Conservation (phyloP, 768 basidiomycete species). For the Coprinopsis marcescibilis region DNA sequence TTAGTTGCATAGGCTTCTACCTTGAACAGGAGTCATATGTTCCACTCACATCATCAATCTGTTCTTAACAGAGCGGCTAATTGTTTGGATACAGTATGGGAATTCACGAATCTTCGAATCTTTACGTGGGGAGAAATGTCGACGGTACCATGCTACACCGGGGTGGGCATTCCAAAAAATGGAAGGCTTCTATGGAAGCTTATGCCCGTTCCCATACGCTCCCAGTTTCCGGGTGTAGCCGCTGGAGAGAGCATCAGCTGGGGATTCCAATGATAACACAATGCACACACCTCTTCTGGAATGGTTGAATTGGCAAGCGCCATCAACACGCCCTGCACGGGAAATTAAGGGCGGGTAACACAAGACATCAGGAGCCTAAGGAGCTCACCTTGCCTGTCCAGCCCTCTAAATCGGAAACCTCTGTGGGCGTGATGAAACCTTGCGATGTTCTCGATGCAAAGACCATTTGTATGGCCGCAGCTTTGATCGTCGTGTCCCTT, state of each 20-base stretch:
- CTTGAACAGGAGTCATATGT: no score
- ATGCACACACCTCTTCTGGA: slow-evolving; percentile 41
- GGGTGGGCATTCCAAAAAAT: no score
- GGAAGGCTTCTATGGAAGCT: slow-evolving; percentile 7
- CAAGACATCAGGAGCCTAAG: slow-evolving; percentile 8
- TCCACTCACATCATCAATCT: no score
- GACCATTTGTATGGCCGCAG: slow-evolving; percentile 77
- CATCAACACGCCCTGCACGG: slow-evolving; percentile 44
- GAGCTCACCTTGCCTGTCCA: slow-evolving; percentile 48
- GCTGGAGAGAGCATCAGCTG: slow-evolving; percentile 26
- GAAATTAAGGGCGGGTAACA: slow-evolving; percentile 4
- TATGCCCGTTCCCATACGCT: slow-evolving; percentile 50
- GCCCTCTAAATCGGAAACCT: slow-evolving; percentile 52
- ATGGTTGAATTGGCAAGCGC: slow-evolving; percentile 46
- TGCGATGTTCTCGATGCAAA: slow-evolving; percentile 70
- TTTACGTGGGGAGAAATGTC: no score
- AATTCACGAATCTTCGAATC: no score
- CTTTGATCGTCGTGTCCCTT: slow-evolving; percentile 44
- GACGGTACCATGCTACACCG: no score
- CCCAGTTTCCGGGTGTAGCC: slow-evolving; percentile 45
- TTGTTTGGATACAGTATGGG: no score
- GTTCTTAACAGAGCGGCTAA: no score
- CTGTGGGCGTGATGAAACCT: slow-evolving; percentile 69
- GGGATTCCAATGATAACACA: slow-evolving; percentile 14
- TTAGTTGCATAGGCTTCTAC: no score